Percentiles rank a stretch among this genome's conserved stretches.
phyloP scores from a whole-genome alignment of 768 basidiomycete genomes.

The Amanita molliuscula region DNA sequence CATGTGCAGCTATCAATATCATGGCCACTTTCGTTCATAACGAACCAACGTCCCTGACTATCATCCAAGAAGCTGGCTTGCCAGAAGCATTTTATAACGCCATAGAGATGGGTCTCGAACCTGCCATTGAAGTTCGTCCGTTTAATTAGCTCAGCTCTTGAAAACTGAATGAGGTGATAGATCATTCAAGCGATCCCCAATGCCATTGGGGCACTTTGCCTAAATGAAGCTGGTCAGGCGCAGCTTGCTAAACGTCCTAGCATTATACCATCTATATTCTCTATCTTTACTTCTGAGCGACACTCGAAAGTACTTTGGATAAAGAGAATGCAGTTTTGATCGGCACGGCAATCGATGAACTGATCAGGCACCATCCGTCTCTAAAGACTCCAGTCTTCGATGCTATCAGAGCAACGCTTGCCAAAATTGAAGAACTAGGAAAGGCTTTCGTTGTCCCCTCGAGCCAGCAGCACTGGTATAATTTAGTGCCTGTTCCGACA shows the following conservation, averaged over 20 bases:
- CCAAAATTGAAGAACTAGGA: slow-evolving; percentile 68
- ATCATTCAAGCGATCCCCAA: slow-evolving; percentile 90
- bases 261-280: slow-evolving; percentile 79
- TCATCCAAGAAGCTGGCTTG: slow-evolving; percentile 87
- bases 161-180: slow-evolving; percentile 24
- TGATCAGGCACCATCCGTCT: slow-evolving; percentile 90
- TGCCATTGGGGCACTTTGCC: slow-evolving; percentile 90
- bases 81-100: slow-evolving; percentile 85
- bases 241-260: slow-evolving; percentile 67
- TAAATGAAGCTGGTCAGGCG: slow-evolving; percentile 84
- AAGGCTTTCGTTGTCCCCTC: slow-evolving; percentile 43
- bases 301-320: slow-evolving; percentile 82
- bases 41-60: slow-evolving; percentile 87
- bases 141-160: not conserved
- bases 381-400: slow-evolving; percentile 76
- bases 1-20: slow-evolving; percentile 64
- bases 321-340: slow-evolving; percentile 88
- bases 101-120: slow-evolving; percentile 77
- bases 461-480: slow-evolving; percentile 61
- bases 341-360: slow-evolving; percentile 87
- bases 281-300: slow-evolving; percentile 76
- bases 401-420: slow-evolving; percentile 59
- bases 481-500: slow-evolving; percentile 26
- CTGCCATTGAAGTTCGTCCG: slow-evolving; percentile 68
- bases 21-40: slow-evolving; percentile 98